Percentiles rank a stretch among this genome's conserved stretches.
These are phyloP conservation scores for Huntiella moniliformis DNA, from an alignment of 2,329 filamentous ascomycete genomes.

Conservation along the genomic window DNA sequence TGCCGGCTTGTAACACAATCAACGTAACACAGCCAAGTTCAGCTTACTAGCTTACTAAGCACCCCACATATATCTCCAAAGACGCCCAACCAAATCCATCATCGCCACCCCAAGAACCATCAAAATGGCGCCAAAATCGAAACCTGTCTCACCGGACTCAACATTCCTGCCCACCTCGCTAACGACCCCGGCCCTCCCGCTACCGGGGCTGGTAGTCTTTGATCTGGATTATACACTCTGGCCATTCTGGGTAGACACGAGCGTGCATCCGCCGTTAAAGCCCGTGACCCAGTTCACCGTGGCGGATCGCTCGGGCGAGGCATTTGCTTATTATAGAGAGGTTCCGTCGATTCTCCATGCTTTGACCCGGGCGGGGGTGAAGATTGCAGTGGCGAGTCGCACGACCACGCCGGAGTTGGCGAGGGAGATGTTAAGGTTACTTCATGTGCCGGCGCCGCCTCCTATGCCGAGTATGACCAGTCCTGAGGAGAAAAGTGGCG, in stretches of 20 bases:
- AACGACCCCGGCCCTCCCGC: conserved; percentile 37
- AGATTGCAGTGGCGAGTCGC: conserved; percentile 58
- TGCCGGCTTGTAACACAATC: too few relatives aligned
- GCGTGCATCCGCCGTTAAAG: conserved; percentile 57
- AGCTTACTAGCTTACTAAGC: not conserved
- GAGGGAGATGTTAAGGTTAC: conserved; percentile 56
- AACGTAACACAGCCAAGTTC: not conserved
- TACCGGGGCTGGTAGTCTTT: conserved; percentile 75
- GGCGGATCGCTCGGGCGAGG: conserved; percentile 41
- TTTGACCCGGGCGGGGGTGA: conserved; percentile 29
- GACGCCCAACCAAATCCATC: not conserved
- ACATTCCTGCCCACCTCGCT: conserved; percentile 24
- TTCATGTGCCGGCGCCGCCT: conserved; percentile 35
- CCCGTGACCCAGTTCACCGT: conserved; percentile 23
- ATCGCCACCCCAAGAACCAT: not conserved
- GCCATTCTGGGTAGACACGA: conserved; percentile 96
- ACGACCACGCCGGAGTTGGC: conserved; percentile 66
- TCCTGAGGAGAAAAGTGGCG: not conserved
- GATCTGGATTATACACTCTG: conserved; percentile 98
- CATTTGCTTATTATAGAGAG: conserved; percentile 51
- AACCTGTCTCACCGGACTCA: conserved; percentile 13
- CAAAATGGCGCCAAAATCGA: conserved; percentile 12
- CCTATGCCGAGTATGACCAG: conserved; percentile 11
- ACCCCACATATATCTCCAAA: not conserved
- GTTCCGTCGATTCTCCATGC: conserved; percentile 48